Conservation (phyloP, 495 filamentous ascomycete species). For the Monascus purpureus region DNA sequence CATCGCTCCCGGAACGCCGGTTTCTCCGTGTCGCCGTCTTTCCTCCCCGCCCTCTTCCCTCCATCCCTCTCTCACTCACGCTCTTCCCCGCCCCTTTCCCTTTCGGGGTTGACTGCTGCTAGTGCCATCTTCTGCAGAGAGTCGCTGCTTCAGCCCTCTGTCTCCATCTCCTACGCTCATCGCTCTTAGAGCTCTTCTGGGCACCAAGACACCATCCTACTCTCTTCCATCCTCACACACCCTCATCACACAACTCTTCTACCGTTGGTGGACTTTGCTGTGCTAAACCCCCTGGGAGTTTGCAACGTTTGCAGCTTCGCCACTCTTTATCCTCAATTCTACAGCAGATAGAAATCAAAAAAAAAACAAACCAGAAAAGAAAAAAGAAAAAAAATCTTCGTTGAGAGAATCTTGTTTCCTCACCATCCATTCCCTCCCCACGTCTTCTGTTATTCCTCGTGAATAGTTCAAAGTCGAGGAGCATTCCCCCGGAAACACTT, state of each 20-base stretch:
- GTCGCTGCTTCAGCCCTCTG: constrained; percentile 5
- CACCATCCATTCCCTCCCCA: constrained; percentile 13
- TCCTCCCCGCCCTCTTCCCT: constrained; percentile 12
- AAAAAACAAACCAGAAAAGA: constrained; percentile 8
- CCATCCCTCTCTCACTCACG: constrained; percentile 10
- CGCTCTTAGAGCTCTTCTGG: too few relatives aligned
- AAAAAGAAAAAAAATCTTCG: constrained; percentile 4
- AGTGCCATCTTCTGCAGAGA: constrained; percentile 6
- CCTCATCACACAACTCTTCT: too few relatives aligned
- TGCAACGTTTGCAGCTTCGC: constrained; percentile 13
- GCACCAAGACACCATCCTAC: too few relatives aligned
- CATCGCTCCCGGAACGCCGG: constrained; percentile 28
- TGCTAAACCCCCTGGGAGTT: constrained; percentile 18
- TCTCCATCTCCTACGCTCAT: too few relatives aligned
- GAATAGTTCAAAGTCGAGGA: constrained; percentile 6
- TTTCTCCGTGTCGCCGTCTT: constrained; percentile 8
- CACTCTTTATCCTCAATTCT: constrained; percentile 12
- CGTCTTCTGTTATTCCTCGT: constrained; percentile 9
- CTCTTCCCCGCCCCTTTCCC: constrained; percentile 11
- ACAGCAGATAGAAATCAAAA: constrained; percentile 4
- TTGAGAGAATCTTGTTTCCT: constrained; percentile 5
- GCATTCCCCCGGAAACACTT: constrained; percentile 31
- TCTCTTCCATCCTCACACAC: too few relatives aligned
- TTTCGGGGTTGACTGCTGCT: constrained; percentile 1
- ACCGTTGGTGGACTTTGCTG: too few relatives aligned